Percentiles rank a stretch among this genome's conserved stretches.
phyloP scores from a whole-genome alignment of 768 basidiomycete species.

The Mycena alexandri region DNA sequence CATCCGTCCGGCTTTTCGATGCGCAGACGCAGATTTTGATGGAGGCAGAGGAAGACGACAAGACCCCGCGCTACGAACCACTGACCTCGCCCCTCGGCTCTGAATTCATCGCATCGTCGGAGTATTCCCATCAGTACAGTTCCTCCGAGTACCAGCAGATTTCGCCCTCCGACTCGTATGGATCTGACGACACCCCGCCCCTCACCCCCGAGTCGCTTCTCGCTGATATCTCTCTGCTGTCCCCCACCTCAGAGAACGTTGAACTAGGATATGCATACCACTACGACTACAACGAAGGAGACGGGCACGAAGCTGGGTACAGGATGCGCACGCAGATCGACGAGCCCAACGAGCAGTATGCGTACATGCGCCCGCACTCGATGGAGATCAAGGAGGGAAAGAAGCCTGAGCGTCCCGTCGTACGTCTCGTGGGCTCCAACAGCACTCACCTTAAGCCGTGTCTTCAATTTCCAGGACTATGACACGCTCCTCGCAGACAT shows the following conservation, averaged over 20 bases:
- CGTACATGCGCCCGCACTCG: conserved; percentile 40
- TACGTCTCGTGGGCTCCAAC: conserved; percentile 29
- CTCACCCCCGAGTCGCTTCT: conserved; percentile 36
- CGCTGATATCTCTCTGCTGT: conserved; percentile 21
- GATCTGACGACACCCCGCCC: conserved; percentile 34
- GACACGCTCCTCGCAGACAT: conserved; percentile 41
- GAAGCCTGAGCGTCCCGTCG: conserved; percentile 48
- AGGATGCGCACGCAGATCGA: conserved; percentile 12
- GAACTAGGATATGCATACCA: conserved; percentile 20
- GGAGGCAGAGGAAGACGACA: conserved; percentile 22
- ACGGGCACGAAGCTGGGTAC: conserved; percentile 33
- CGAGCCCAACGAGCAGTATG: not conserved
- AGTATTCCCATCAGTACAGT: conserved; percentile 2
- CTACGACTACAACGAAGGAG: conserved; percentile 23
- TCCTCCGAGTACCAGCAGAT: conserved; percentile 17
- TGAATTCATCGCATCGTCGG: conserved; percentile 15
- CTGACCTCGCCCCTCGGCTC: conserved; percentile 24
- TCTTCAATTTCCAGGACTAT: conserved; percentile 30
- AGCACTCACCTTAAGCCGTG: conserved; percentile 10
- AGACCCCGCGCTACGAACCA: conserved; percentile 25
- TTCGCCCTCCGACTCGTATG: conserved; percentile 23
- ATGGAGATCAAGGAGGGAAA: conserved; percentile 56
- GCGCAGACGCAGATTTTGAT: conserved; percentile 21
- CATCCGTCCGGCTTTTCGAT: conserved; percentile 11
- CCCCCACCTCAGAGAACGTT: conserved; percentile 15